Evolutionary conservation across 768 basidiomycete species (phyloP).

Genomic region (Scleroderma bovista): DNA sequence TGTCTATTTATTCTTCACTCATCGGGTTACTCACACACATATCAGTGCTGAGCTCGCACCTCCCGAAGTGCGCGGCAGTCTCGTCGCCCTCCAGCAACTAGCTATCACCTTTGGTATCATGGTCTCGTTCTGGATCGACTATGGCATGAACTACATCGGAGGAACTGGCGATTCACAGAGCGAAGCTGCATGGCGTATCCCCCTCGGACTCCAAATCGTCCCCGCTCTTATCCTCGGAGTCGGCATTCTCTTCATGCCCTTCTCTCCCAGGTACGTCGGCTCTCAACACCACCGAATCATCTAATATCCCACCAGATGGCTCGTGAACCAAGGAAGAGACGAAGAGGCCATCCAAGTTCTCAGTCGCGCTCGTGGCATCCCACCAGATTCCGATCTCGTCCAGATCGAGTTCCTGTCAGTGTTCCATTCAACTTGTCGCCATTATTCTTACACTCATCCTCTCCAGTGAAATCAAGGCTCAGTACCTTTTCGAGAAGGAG

Average conservation of each 20-base stretch:
- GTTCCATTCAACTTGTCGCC: neutral
- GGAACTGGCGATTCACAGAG: conserved; percentile 51
- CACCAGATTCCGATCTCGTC: conserved; percentile 57
- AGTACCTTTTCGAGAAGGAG: conserved; percentile 70
- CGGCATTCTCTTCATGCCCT: conserved; percentile 75
- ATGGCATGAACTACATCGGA: conserved; percentile 64
- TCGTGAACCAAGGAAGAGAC: conserved; percentile 72
- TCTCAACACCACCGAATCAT: neutral
- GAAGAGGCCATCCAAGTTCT: conserved; percentile 67
- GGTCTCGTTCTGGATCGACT: conserved; percentile 48
- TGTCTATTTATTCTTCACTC: neutral
- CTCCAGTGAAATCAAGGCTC: conserved; percentile 63
- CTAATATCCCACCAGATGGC: conserved; percentile 41
- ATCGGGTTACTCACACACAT: neutral
- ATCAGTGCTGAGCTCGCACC: conserved; percentile 54
- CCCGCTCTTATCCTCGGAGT: conserved; percentile 66
- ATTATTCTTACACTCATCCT: neutral
- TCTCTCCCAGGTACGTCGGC: conserved; percentile 57
- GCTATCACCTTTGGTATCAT: conserved; percentile 80
- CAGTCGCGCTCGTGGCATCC: conserved; percentile 50
- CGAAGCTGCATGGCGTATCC: conserved; percentile 72
- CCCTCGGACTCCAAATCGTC: conserved; percentile 66
- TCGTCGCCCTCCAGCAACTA: conserved; percentile 78
- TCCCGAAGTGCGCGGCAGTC: conserved; percentile 74
- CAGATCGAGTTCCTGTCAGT: conserved; percentile 70